Percentiles rank a stretch among this genome's conserved stretches.
These are phyloP conservation scores for Chenopodium berlandieri DNA, from an alignment of 148 eudicot genomes.

Conservation along the genomic window DNA sequence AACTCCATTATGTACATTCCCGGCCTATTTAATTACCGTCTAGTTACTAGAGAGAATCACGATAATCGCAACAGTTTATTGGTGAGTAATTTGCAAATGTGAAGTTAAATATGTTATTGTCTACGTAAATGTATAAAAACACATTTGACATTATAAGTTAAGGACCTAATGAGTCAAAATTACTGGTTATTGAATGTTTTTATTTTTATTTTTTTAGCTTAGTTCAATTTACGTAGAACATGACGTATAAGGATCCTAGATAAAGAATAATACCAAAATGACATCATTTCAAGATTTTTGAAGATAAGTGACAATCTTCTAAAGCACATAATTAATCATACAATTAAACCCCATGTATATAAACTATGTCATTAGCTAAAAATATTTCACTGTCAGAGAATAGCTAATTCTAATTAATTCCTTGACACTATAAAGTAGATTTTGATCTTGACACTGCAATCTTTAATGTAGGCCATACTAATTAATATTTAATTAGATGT, in stretches of 20 bases:
- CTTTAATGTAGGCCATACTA: neutral
- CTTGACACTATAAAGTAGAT: neutral
- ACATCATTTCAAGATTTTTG: neutral
- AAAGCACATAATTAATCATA: neutral
- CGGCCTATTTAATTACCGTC: too few relatives aligned
- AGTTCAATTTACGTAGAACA: conserved; percentile 5
- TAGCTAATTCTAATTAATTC: neutral
- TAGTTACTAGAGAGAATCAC: too few relatives aligned
- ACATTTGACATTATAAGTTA: too few relatives aligned
- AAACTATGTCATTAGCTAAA: too few relatives aligned
- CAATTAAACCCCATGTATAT: neutral
- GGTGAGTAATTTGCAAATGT: too few relatives aligned
- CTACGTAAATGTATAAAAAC: too few relatives aligned
- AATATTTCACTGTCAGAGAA: neutral
- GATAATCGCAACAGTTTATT: too few relatives aligned
- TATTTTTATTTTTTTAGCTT: too few relatives aligned
- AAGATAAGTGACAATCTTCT: conserved; percentile 4
- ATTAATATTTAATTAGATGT: neutral
- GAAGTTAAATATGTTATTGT: too few relatives aligned
- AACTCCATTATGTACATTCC: too few relatives aligned
- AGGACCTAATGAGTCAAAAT: too few relatives aligned
- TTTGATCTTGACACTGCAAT: conserved; percentile 3
- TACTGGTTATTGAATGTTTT: neutral
- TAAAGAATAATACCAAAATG: neutral
- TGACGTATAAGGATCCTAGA: conserved; percentile 2